Percentiles rank a stretch among this genome's conserved stretches.
Conservation (phyloP, 176 grass and related monocot species). For the Bothriochloa decipiens region DNA sequence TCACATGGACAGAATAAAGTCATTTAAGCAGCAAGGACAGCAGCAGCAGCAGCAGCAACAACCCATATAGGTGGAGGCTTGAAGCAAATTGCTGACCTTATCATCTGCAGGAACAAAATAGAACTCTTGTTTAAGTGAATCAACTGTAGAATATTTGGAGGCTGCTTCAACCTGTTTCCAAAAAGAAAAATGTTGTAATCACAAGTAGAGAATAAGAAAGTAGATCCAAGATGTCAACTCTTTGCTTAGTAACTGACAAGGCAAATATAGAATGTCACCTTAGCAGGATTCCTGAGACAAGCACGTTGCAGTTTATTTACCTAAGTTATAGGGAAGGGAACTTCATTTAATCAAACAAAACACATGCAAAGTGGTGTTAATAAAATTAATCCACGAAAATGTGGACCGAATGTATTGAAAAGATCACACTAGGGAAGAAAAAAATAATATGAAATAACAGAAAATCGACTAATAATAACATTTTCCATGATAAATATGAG, state of each 20-base stretch:
- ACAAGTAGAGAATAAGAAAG: slow-evolving; percentile 34
- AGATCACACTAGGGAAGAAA: not conserved
- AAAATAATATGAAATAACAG: not conserved
- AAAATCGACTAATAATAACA: not conserved
- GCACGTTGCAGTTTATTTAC: slow-evolving; percentile 89
- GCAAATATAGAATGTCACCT: slow-evolving; percentile 55
- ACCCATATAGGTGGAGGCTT: not conserved
- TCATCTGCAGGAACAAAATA: slow-evolving; percentile 71
- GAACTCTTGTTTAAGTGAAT: slow-evolving; percentile 83
- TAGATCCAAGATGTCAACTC: not conserved
- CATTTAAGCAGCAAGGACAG: not conserved
- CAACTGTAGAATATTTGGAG: slow-evolving; percentile 91
- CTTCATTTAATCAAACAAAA: slow-evolving; percentile 35
- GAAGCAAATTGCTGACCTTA: slow-evolving; percentile 55
- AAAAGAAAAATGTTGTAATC: not conserved
- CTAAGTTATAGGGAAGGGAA: slow-evolving; percentile 40
- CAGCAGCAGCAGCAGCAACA: not conserved
- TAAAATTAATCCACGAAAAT: not conserved
- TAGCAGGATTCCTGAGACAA: slow-evolving; percentile 91
- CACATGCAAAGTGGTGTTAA: not conserved
- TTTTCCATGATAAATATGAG: not conserved
- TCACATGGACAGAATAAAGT: not conserved
- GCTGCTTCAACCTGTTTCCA: slow-evolving; percentile 63
- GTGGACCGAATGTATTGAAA: not conserved
- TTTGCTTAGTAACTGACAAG: slow-evolving; percentile 13